phyloP scores from a whole-genome alignment of 2,329 filamentous ascomycete species.

The Apiospora kogelbergensis region DNA sequence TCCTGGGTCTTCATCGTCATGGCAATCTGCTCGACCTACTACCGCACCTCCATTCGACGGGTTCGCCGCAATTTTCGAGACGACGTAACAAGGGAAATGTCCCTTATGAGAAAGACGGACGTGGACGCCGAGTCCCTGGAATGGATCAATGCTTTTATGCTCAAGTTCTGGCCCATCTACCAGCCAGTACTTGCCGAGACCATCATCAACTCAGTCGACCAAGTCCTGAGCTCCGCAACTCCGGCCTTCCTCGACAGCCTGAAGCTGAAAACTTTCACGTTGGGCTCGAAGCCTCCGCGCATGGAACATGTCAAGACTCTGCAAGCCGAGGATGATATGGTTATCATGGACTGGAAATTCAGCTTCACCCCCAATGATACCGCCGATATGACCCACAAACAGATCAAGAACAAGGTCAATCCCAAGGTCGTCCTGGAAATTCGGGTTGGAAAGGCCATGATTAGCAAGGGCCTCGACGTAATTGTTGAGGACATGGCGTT shows the following conservation, averaged over 20 bases:
- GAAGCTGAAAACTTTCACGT: slow-evolving; percentile 88
- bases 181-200: slow-evolving; percentile 90
- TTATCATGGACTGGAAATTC: slow-evolving; percentile 99
- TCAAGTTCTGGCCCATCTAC: slow-evolving; percentile 99
- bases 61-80: slow-evolving; percentile 95
- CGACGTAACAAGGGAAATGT: slow-evolving; percentile 86
- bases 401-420: slow-evolving; percentile 94
- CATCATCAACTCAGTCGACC: slow-evolving; percentile 91
- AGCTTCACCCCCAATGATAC: slow-evolving; percentile 97
- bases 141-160: slow-evolving; percentile 98
- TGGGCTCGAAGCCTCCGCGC: slow-evolving; percentile 92
- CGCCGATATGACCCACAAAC: slow-evolving; percentile 84
- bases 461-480: slow-evolving; percentile 94
- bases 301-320: slow-evolving; percentile 98
- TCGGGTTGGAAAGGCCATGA: slow-evolving; percentile 90
- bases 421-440: slow-evolving; percentile 96
- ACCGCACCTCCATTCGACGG: slow-evolving; percentile 89
- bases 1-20: slow-evolving; percentile 94
- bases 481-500: slow-evolving; percentile 99
- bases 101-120: slow-evolving; percentile 75
- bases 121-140: slow-evolving; percentile 90
- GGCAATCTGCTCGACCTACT: slow-evolving; percentile 91
- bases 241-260: slow-evolving; percentile 92
- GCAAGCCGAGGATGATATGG: slow-evolving; percentile 89
- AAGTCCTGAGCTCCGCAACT: slow-evolving; percentile 89